Evolutionary conservation across 176 grass and related monocot species (phyloP).

Genomic region (Carex parvula): DNA sequence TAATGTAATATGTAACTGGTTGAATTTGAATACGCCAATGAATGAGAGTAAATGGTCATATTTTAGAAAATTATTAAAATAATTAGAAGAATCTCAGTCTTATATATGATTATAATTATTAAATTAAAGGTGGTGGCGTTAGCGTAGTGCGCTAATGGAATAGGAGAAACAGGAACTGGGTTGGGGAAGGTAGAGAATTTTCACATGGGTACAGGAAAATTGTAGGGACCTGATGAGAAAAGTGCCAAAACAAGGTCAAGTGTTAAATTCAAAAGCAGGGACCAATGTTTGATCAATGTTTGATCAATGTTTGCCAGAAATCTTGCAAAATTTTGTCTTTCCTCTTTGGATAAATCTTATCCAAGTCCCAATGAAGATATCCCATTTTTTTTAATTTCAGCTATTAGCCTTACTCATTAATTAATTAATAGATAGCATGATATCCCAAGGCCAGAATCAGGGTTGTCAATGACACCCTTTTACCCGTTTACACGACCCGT

Average conservation of each 20-base stretch:
- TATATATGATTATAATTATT: neutral
- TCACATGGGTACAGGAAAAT: conserved; percentile 12
- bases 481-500: too few relatives aligned
- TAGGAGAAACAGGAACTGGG: neutral
- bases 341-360: conserved; percentile 12
- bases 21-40: neutral
- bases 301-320: neutral
- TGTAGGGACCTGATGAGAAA: neutral
- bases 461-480: too few relatives aligned
- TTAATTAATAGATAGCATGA: neutral
- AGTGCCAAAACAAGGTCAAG: conserved; percentile 19
- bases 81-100: neutral
- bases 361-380: conserved; percentile 19
- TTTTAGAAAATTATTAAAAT: neutral
- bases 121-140: neutral
- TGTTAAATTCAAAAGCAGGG: neutral
- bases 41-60: neutral
- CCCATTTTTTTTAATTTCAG: neutral
- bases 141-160: neutral
- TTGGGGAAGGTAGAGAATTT: neutral
- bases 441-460: neutral
- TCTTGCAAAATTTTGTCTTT: conserved; percentile 22
- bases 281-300: too few relatives aligned
- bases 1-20: neutral
- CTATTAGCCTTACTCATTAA: too few relatives aligned